phyloP scores from a whole-genome alignment of 2,329 filamentous ascomycete species.

The Nannizziopsis barbatae region DNA sequence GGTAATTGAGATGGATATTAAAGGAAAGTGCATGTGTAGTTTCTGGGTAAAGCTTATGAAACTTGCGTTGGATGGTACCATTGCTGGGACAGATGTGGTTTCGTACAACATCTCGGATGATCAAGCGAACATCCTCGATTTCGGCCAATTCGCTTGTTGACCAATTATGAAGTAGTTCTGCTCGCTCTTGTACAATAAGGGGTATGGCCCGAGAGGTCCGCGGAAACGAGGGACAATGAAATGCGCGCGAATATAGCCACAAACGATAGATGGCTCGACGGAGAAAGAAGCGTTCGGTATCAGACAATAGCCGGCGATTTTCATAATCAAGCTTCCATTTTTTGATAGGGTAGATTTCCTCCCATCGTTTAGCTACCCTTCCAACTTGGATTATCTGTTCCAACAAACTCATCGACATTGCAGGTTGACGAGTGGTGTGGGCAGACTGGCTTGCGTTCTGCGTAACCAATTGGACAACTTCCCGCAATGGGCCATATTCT shows the following conservation, averaged over 20 bases:
- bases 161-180: conserved; percentile 50
- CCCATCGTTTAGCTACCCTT: conserved; percentile 46
- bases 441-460: conserved; percentile 50
- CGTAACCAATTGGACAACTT: conserved; percentile 49
- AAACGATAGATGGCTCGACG: conserved; percentile 49
- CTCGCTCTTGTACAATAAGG: conserved; percentile 41
- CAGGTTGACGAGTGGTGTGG: conserved; percentile 42
- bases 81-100: conserved; percentile 52
- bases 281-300: conserved; percentile 40
- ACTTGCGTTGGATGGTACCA: conserved; percentile 48
- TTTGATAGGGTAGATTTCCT: conserved; percentile 51
- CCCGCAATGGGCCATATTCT: conserved; percentile 48
- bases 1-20: conserved; percentile 43
- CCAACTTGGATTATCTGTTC: conserved; percentile 46
- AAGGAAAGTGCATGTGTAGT: conserved; percentile 41
- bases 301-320: conserved; percentile 43
- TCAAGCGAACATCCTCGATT: conserved; percentile 46
- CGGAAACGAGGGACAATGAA: conserved; percentile 43
- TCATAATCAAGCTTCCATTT: conserved; percentile 51
- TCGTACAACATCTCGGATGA: conserved; percentile 47
- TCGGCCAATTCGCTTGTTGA: conserved; percentile 45
- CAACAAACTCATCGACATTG: conserved; percentile 45
- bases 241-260: conserved; percentile 50
- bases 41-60: conserved; percentile 46
- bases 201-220: conserved; percentile 41